These are phyloP conservation scores for Persicaria maculosa DNA, from an alignment of 148 eudicot genomes.

Conservation along the genomic window DNA sequence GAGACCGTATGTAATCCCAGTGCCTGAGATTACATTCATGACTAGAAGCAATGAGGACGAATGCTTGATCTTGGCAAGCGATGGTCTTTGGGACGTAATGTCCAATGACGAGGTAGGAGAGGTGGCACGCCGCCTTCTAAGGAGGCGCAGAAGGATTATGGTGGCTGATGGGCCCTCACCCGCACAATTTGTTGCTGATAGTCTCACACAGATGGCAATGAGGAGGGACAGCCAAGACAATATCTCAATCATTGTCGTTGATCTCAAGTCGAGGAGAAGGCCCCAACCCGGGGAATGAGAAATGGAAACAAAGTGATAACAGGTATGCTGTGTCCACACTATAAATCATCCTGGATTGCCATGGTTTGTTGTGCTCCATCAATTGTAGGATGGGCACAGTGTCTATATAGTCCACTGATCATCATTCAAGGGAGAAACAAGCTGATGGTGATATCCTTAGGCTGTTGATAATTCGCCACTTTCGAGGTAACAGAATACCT, in stretches of 20 bases:
- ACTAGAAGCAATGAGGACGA: constrained; percentile 72
- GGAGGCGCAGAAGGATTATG: constrained; percentile 35
- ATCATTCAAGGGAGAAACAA: constrained; percentile 1
- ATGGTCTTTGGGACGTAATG: constrained; percentile 90
- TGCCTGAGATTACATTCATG: constrained; percentile 64
- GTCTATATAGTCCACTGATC: background rate
- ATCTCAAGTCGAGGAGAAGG: constrained; percentile 53
- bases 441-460: background rate
- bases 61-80: constrained; percentile 75
- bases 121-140: constrained; percentile 59
- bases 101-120: constrained; percentile 66
- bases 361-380: background rate
- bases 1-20: constrained; percentile 73
- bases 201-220: constrained; percentile 52
- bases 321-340: background rate
- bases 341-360: background rate
- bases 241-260: constrained; percentile 65
- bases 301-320: background rate
- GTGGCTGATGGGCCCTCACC: constrained; percentile 34
- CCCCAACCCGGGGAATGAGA: constrained; percentile 9
- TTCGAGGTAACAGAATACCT: too few relatives aligned
- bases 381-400: background rate
- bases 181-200: constrained; percentile 59
- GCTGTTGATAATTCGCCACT: background rate
- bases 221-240: constrained; percentile 65